phyloP scores from a whole-genome alignment of 768 basidiomycete species.

The Suillus lakei region DNA sequence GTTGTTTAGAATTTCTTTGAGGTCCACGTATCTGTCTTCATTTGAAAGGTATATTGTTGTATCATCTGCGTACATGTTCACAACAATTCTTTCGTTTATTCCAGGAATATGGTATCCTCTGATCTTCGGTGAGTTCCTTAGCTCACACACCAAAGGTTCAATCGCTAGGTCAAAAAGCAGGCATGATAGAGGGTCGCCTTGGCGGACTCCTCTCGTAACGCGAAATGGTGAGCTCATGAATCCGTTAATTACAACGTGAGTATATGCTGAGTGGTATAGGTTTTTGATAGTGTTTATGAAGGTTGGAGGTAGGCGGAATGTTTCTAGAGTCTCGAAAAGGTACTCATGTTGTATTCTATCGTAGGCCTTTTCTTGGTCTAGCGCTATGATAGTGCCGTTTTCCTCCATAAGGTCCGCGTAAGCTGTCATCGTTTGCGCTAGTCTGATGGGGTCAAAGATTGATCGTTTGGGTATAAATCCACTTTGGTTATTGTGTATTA shows the following conservation, averaged over 20 bases:
- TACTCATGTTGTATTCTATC: constrained; percentile 30
- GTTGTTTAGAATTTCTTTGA: constrained; percentile 4
- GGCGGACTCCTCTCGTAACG: rapidly evolving
- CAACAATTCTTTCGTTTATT: rapidly evolving
- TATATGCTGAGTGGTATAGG: not conserved
- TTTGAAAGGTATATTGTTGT: constrained; percentile 16
- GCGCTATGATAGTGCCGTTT: constrained; percentile 32
- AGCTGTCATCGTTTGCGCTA: constrained; percentile 28
- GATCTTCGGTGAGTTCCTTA: constrained; percentile 29
- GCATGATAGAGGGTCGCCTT: not conserved
- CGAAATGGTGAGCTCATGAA: not conserved
- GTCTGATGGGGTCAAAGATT: constrained; percentile 38
- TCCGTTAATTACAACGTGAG: rapidly evolving
- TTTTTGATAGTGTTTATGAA: constrained; percentile 28
- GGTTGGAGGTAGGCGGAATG: constrained; percentile 26
- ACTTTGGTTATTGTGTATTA: constrained; percentile 42
- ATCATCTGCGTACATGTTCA: not conserved
- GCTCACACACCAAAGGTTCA: not conserved
- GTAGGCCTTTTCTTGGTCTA: constrained; percentile 37
- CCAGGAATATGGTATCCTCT: not conserved
- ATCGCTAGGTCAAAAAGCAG: rapidly evolving
- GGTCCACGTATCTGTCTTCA: constrained; percentile 10
- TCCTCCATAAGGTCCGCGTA: constrained; percentile 26
- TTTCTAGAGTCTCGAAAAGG: constrained; percentile 31
- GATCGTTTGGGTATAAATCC: constrained; percentile 41